Conservation (phyloP, 495 filamentous ascomycete genomes). For the Pseudoneurospora amorphoporcata region DNA sequence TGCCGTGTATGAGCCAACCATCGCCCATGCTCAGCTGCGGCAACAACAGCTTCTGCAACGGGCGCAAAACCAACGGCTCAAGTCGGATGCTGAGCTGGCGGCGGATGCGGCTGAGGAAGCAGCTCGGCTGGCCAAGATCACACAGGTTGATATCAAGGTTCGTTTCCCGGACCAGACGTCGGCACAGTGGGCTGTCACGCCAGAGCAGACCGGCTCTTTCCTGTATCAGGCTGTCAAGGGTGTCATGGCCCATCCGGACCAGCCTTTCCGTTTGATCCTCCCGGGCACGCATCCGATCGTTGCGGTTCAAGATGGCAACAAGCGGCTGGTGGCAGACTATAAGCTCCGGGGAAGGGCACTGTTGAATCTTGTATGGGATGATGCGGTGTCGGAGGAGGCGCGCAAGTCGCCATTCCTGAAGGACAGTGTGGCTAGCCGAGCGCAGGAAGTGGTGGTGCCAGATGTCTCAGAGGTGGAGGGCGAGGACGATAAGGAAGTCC, state of each 20-base stretch:
- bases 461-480: constrained; percentile 30
- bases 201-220: constrained; percentile 48
- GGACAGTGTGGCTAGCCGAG: constrained; percentile 52
- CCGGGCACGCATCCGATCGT: constrained; percentile 18
- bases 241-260: constrained; percentile 35
- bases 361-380: constrained; percentile 70
- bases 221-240: constrained; percentile 58
- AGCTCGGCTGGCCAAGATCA: constrained; percentile 52
- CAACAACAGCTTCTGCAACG: constrained; percentile 58
- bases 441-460: constrained; percentile 49
- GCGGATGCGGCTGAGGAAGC: constrained; percentile 47
- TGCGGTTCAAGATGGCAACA: constrained; percentile 21
- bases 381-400: constrained; percentile 36
- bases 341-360: constrained; percentile 58
- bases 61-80: constrained; percentile 57
- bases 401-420: constrained; percentile 52
- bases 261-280: constrained; percentile 41
- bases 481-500: constrained; percentile 31
- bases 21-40: constrained; percentile 75
- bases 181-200: constrained; percentile 52
- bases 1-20: constrained; percentile 68
- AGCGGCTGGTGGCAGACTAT: constrained; percentile 59
- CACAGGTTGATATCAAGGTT: constrained; percentile 63
- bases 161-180: constrained; percentile 78
- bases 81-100: constrained; percentile 57